Conservation (phyloP, 225 moss, liverwort and hornwort species). For the Asterella californica region DNA sequence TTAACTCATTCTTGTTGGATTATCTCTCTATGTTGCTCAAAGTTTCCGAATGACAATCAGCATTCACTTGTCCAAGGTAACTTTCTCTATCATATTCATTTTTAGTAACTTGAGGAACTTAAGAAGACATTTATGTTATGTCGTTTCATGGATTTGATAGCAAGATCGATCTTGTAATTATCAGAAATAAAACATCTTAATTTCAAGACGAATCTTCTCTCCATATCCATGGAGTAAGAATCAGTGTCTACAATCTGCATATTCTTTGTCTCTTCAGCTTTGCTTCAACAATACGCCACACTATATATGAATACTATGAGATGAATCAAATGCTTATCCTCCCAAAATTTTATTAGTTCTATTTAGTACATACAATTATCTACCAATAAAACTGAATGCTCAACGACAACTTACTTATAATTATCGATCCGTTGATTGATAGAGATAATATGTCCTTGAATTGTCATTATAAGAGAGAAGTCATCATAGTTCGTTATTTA, state of each 20-base stretch:
- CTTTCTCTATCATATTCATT: neutral
- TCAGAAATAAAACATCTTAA: neutral
- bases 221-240: too few species aligned
- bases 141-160: conserved; percentile 29
- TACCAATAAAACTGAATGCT: neutral
- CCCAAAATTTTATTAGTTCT: neutral
- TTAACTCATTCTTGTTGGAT: neutral
- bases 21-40: neutral
- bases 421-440: conserved; percentile 37
- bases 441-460: conserved; percentile 26
- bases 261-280: neutral
- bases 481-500: conserved; percentile 28
- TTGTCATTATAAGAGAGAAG: conserved; percentile 35
- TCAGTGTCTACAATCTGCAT: too few species aligned
- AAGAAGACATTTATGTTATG: conserved; percentile 2
- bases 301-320: neutral
- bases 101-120: neutral
- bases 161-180: conserved; percentile 34
- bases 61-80: conserved; percentile 1
- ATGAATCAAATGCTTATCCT: too few species aligned
- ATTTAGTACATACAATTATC: neutral
- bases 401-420: conserved; percentile 38
- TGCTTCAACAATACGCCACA: too few species aligned
- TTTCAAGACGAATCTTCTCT: too few species aligned
- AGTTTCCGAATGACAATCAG: neutral